These are phyloP conservation scores for Fulvia fulva DNA, from an alignment of 2,329 filamentous ascomycete genomes.

Conservation along the genomic window DNA sequence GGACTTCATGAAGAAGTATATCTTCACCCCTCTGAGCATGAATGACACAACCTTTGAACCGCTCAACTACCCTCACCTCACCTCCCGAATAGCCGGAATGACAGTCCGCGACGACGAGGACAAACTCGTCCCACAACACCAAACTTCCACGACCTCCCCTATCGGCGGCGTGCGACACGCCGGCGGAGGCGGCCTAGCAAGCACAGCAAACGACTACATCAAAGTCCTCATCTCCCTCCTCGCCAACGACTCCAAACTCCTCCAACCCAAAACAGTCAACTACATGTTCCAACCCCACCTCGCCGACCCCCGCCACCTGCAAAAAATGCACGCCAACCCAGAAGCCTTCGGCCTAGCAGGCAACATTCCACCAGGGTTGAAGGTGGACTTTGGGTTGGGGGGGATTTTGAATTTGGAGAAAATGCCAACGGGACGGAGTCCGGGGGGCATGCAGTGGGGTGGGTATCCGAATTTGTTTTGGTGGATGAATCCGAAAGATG, in stretches of 20 bases:
- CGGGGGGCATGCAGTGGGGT: slow-evolving; percentile 41
- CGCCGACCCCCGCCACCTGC: slow-evolving; percentile 15
- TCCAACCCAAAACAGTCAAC: slow-evolving; percentile 40
- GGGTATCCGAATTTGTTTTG: slow-evolving; percentile 47
- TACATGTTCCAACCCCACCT: slow-evolving; percentile 50
- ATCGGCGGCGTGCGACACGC: slow-evolving; percentile 22
- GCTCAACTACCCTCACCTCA: slow-evolving; percentile 11
- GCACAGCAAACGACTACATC: slow-evolving; percentile 39
- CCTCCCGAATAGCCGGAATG: slow-evolving; percentile 17
- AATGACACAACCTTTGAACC: slow-evolving; percentile 30
- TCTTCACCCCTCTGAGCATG: slow-evolving; percentile 45
- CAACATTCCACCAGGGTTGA: slow-evolving; percentile 28
- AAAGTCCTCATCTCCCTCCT: slow-evolving; percentile 47
- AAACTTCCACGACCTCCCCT: slow-evolving; percentile 9
- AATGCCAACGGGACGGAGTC: slow-evolving; percentile 34
- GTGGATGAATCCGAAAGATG: slow-evolving; percentile 39
- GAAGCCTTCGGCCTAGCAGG: slow-evolving; percentile 30
- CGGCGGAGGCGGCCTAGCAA: slow-evolving; percentile 30
- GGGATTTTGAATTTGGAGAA: slow-evolving; percentile 40
- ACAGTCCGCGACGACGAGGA: slow-evolving; percentile 21
- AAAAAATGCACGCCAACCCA: slow-evolving; percentile 4
- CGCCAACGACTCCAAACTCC: slow-evolving; percentile 46
- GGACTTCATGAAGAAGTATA: slow-evolving; percentile 42
- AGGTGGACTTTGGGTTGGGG: slow-evolving; percentile 40
- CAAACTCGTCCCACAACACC: slow-evolving; percentile 10